Evolutionary conservation across 225 moss, liverwort and hornwort species (phyloP).

Genomic region (Bryoerythrophyllum caledonicum): DNA sequence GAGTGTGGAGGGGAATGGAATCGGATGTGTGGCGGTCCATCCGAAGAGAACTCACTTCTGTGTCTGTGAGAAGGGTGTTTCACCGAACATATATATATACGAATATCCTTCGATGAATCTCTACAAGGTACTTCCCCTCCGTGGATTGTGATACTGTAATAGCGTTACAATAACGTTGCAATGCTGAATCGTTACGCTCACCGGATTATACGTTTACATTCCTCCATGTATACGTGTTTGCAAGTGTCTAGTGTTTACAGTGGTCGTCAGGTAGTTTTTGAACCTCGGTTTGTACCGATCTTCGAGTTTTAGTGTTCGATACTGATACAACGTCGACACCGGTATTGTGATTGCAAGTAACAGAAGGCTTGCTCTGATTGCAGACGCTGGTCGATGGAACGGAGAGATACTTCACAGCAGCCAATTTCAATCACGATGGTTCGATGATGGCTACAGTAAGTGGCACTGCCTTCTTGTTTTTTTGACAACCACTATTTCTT

Average conservation of each 20-base stretch:
- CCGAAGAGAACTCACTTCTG: conserved; percentile 70
- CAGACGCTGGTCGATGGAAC: conserved; percentile 88
- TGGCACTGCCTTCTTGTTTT: neutral
- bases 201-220: conserved; percentile 9
- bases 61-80: conserved; percentile 90
- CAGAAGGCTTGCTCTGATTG: conserved; percentile 29
- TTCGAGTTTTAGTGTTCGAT: no score
- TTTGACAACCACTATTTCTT: conserved; percentile 8
- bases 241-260: neutral
- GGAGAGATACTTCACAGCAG: conserved; percentile 75
- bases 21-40: conserved; percentile 93
- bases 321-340: neutral
- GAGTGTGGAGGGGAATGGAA: conserved; percentile 89
- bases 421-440: conserved; percentile 83
- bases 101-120: conserved; percentile 77
- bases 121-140: conserved; percentile 56
- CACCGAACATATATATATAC: conserved; percentile 74
- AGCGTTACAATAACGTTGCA: no score
- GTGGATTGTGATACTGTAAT: neutral
- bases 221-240: neutral
- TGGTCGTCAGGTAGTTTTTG: neutral
- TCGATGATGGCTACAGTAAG: conserved; percentile 76
- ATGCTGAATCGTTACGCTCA: neutral
- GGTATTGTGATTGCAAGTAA: conserved; percentile 29
- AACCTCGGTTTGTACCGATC: no score